Evolutionary conservation across 164 flowering plant species (phyloP), one percentile per base, ranked within the genome.

Genomic region (Piper longum): DNA sequence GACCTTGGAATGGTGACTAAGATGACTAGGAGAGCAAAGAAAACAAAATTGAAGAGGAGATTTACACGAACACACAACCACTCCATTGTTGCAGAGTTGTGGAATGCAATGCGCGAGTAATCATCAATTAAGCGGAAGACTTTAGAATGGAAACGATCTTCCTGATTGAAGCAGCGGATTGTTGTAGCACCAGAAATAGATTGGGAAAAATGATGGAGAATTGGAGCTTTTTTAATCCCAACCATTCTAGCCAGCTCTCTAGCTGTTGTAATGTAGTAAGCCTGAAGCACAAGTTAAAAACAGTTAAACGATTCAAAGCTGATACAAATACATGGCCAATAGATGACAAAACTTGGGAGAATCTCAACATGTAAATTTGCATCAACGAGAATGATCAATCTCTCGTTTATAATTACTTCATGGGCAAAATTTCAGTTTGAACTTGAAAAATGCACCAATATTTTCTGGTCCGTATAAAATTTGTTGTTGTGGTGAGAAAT

Each of bases 181-280:
- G 81, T 75, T 60, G 85, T 63, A 52, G 84, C 86, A 19, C 96
- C 96, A 2, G 79, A 54, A 42, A 88, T 74, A 11, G 90, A 72
- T 73, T 90, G 93, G 16, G 91, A 80, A 48, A 83, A 86, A 67
- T 88, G 93, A 72, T 90, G 97, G 56, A 85, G 74, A 62, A 90
- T 76, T 36, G 91, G 97, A 63, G 89, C 78, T 73, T 80, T 88
- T 60, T 75, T 71, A 43, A 71, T 74, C 14, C 89, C 87, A 48
- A 80, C 87, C 88, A 87, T 87, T 74, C 97, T 71, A 3, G 95
- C 95, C 43, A 90, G 76, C 67, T 90, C 92, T 73, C 97, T 81
- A 0, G 97, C 90, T n/a, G 95, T 82, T 9, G 74, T 74, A 41
- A 84, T 90, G 70, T 86, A 90, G 75, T 90, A 88, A 14, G 76